Conservation (phyloP, 768 basidiomycete species). For the Pilatotrama ljubarskyi region DNA sequence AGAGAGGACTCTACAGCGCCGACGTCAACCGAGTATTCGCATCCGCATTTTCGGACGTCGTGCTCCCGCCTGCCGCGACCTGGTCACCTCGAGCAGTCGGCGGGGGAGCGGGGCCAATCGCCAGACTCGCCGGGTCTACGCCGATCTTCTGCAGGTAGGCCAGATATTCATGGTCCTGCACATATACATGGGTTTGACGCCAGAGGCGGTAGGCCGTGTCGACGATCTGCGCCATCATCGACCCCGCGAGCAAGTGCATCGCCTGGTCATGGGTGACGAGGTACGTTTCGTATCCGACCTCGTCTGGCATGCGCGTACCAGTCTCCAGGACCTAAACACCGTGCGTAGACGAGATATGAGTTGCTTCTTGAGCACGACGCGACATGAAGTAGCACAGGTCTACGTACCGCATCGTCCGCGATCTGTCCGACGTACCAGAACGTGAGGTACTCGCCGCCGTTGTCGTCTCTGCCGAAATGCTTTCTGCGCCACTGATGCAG, state of each 20-base stretch:
- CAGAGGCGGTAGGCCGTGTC: constrained; percentile 42
- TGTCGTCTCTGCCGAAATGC: not conserved
- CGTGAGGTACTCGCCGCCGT: constrained; percentile 53
- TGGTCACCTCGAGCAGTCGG: not conserved
- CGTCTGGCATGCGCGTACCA: constrained; percentile 60
- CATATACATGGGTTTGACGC: constrained; percentile 9
- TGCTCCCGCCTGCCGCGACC: too few species aligned
- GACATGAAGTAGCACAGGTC: not conserved
- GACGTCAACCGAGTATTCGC: not conserved
- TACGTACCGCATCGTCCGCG: constrained; percentile 49
- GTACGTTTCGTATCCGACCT: constrained; percentile 46
- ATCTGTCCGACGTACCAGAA: constrained; percentile 61
- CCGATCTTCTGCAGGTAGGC: not conserved
- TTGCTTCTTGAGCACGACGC: not conserved
- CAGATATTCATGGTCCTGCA: not conserved
- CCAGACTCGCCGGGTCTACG: not conserved
- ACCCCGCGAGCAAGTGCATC: constrained; percentile 28
- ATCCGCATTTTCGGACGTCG: too few species aligned
- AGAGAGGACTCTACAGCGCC: too few species aligned
- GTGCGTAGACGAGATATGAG: not conserved
- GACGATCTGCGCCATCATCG: constrained; percentile 36
- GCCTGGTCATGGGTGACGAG: constrained; percentile 50
- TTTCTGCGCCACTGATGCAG: constrained; percentile 32
- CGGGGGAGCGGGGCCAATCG: not conserved
- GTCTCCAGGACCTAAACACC: constrained; percentile 42